phyloP scores from a whole-genome alignment of 129 eudicot species.

The Pulicaria dysenterica region DNA sequence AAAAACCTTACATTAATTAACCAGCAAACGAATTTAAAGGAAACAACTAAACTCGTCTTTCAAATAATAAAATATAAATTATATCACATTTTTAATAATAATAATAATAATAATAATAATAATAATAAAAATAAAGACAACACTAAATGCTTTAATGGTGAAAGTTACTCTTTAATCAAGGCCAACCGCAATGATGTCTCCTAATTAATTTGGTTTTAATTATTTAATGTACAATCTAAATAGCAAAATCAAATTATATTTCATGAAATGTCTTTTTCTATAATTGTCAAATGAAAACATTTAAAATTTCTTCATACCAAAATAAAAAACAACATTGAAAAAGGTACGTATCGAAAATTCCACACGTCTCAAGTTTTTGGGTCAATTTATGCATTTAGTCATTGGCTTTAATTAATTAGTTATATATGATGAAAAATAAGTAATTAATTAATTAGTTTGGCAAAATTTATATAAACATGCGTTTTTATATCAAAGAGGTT shows the following conservation, averaged over 20 bases:
- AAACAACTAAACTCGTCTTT: conserved; percentile 7
- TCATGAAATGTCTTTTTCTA: conserved; percentile 23
- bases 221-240: conserved; percentile 18
- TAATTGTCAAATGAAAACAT: conserved; percentile 4
- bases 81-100: conserved; percentile 6
- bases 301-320: not conserved
- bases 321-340: conserved; percentile 1
- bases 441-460: no score
- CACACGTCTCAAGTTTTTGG: not conserved
- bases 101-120: not conserved
- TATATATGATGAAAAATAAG: no score
- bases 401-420: not conserved
- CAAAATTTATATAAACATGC: no score
- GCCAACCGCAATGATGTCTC: conserved; percentile 35
- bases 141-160: conserved; percentile 33
- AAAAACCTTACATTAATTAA: conserved; percentile 22
- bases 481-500: no score
- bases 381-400: conserved; percentile 16
- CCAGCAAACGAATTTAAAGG: not conserved
- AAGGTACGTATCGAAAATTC: not conserved
- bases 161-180: conserved; percentile 32
- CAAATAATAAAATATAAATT: not conserved
- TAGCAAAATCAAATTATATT: conserved; percentile 17
- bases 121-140: conserved; percentile 4
- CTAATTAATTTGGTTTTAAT: conserved; percentile 31